Conservation (phyloP, 2,329 filamentous ascomycete species). For the Helotiales sp. region DNA sequence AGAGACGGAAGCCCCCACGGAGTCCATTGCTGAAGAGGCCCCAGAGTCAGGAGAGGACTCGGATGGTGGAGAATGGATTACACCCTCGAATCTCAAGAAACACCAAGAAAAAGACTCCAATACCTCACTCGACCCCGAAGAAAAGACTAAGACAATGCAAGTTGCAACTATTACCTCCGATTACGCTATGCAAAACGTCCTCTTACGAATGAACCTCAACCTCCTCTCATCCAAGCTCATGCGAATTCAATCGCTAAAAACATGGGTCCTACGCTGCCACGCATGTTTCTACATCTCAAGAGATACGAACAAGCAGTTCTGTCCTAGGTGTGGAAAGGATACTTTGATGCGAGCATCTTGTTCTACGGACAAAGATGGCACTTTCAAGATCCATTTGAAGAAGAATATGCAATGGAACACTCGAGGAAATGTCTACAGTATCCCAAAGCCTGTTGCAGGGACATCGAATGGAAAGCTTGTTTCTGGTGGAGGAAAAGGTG, state of each 20-base stretch:
- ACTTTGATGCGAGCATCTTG: conserved; percentile 84
- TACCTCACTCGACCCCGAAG: conserved; percentile 46
- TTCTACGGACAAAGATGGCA: conserved; percentile 76
- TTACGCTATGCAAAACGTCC: conserved; percentile 97
- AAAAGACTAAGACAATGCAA: conserved; percentile 66
- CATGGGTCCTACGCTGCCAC: conserved; percentile 90
- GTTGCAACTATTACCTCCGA: conserved; percentile 93
- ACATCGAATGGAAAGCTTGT: conserved; percentile 72
- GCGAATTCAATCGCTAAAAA: conserved; percentile 81
- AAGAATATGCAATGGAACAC: conserved; percentile 97
- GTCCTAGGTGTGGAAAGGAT: conserved; percentile 83
- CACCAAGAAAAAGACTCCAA: conserved; percentile 69
- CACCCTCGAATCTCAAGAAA: conserved; percentile 85
- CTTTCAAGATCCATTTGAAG: conserved; percentile 85
- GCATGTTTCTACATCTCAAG: conserved; percentile 85
- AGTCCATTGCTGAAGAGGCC: conserved; percentile 22
- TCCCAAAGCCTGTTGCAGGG: conserved; percentile 86
- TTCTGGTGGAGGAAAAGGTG: conserved; percentile 74
- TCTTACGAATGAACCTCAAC: conserved; percentile 91
- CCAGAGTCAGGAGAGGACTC: conserved; percentile 32
- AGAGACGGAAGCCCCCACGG: background rate
- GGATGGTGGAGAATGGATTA: conserved; percentile 87
- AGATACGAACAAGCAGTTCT: conserved; percentile 89
- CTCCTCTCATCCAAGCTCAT: conserved; percentile 77
- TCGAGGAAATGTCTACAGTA: conserved; percentile 85